Conservation (phyloP, 139 green algal species). For the Volvox africanus region DNA sequence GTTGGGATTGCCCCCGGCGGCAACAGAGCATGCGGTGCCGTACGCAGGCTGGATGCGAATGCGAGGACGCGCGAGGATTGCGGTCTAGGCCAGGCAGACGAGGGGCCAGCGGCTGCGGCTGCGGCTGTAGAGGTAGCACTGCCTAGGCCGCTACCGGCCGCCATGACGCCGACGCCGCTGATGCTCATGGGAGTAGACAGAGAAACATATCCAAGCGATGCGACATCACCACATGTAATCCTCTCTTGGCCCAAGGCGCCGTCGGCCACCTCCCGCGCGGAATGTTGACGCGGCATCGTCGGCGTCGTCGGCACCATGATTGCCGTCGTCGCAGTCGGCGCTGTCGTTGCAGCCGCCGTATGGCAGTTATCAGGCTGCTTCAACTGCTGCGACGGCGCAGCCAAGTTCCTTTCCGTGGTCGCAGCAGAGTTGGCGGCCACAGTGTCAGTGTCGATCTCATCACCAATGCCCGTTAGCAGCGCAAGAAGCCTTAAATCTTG, state of each 20-base stretch:
- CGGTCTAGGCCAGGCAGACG: background rate
- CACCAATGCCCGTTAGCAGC: background rate
- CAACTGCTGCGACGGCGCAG: too few species aligned
- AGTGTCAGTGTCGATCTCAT: background rate
- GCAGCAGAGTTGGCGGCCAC: background rate
- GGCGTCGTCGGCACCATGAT: background rate
- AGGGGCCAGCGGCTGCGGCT: background rate
- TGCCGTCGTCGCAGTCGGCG: background rate
- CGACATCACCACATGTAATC: too few species aligned
- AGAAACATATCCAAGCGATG: background rate
- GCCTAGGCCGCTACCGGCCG: background rate
- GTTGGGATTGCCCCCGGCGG: background rate
- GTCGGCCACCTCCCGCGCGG: background rate
- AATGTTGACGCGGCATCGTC: background rate
- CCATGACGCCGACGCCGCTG: background rate
- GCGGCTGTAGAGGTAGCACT: background rate
- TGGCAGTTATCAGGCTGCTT: too few species aligned
- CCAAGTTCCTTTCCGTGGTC: too few species aligned
- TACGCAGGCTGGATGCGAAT: conserved; percentile 23
- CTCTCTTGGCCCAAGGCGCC: background rate
- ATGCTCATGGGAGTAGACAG: background rate
- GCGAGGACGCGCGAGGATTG: conserved; percentile 1
- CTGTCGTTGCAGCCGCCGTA: background rate
- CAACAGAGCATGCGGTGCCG: background rate
- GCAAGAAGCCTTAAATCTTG: background rate